Evolutionary conservation across 768 basidiomycete species (phyloP), one percentile per base, ranked within the genome.

Genomic region (Mycena pura): DNA sequence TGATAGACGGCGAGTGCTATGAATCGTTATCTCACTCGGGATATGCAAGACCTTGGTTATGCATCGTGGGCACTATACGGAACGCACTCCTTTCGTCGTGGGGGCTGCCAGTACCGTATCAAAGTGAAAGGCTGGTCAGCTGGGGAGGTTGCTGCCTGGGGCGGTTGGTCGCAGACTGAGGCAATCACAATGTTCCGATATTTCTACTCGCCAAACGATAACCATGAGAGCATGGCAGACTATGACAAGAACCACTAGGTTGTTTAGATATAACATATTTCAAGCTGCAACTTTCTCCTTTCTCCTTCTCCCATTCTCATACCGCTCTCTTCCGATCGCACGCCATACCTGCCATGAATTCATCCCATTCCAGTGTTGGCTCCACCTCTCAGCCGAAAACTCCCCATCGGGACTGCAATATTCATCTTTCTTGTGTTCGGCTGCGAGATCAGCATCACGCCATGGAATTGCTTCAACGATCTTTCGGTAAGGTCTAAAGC

Each of bases 101-200:
- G 64, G 17, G 63, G 66, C 2, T 65, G 66, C 49, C 66, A 68
- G 50, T 59, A 68, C 36, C 53, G 59, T 21, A 43, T 62, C 39
- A 54, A 47, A n/a, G 44, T 50, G 25, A 56, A 52, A 25, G 27
- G 39, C 15, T 65, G 60, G 40, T 29, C 52, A 9, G 49, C 49
- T 19, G 53, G 46, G 22, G 62, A 62, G 65, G 57, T 63, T 45
- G 64, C 66, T 32, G 59, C 54, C 13, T 68, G 65, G 67, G 64
- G 64, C 41, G 64, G 67, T 3, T 68, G 67, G 67, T 68, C 63
- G 7, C 63, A 68, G 40, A 22, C 65, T 9, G 64, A 65, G 52
- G 66, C 66, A 24, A 22, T 62, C 24, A 10, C 46, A 32, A 49
- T 49, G 47, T 49, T 49, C 14, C 47, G 47, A 5, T 49, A 49